Percentiles rank a stretch among this genome's conserved stretches.
phyloP scores from a whole-genome alignment of 768 basidiomycete species.

The Panellus pusillus region DNA sequence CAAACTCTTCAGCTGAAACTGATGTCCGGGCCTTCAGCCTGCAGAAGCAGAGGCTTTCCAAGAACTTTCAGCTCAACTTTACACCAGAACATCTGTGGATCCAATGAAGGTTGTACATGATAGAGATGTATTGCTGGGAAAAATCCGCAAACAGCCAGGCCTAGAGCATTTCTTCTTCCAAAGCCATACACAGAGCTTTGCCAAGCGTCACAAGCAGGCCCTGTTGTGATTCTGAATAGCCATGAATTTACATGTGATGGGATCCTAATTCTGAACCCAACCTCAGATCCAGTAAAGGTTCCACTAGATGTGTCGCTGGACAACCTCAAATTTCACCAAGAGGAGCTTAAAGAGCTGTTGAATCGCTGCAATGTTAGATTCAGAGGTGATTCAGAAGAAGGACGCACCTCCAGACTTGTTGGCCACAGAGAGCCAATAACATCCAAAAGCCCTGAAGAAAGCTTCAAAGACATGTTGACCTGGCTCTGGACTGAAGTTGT shows the following conservation, averaged over 20 bases:
- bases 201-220: constrained; percentile 14
- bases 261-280: constrained; percentile 14
- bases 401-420: background rate
- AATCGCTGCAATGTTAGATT: background rate
- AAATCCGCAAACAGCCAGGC: constrained; percentile 15
- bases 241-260: constrained; percentile 13
- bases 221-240: constrained; percentile 18
- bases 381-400: no score
- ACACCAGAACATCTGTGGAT: background rate
- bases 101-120: background rate
- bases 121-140: constrained; percentile 5
- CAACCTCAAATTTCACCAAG: background rate
- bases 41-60: background rate
- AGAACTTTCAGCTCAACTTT: background rate
- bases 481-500: constrained; percentile 13
- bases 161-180: constrained; percentile 19
- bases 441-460: background rate
- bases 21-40: background rate
- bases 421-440: background rate
- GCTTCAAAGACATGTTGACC: constrained; percentile 9
- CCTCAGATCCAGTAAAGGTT: constrained; percentile 5
- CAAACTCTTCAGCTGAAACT: background rate
- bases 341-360: constrained; percentile 8
- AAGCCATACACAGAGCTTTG: constrained; percentile 2
- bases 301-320: constrained; percentile 1